Evolutionary conservation across 176 grass and related monocot species (phyloP), one percentile per base, ranked within the genome.

Genomic region (Echinochloa phyllopogon): DNA sequence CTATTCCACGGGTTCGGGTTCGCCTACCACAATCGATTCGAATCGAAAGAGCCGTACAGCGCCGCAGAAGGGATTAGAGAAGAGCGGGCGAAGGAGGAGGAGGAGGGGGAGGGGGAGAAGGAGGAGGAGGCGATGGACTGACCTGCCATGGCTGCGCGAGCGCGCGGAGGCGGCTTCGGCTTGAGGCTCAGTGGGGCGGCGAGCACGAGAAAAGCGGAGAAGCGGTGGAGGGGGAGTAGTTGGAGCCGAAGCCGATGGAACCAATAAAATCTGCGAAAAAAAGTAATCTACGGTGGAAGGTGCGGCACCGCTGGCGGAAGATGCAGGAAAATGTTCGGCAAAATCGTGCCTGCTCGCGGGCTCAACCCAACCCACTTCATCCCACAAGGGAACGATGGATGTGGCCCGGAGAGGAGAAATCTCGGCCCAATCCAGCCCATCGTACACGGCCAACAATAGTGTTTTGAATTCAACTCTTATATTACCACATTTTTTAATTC

Each of bases 91-190:
- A 51, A 23, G 53, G 63, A 17, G 51, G 65, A 64, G 16, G 76
- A 12, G 69, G 73, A 18, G 65, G 64, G 29, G 42, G 42, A 9
- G n/a, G 18, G 53, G 42, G 27, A 11, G 29, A 50, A 23, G 53
- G 63, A 17, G 64, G 65, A 64, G 16, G 76, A 12, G 69, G 59
- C 17, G 75, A 49, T 47, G 60, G 41, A 84, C 81, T 84, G 39
- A 88, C 87, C 87, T 17, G 87, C 81, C 81, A 88, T 56, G 57
- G 75, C 17, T 10, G 58, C 58, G 43, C 27, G 74, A 0, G 25
- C 17, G 75, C 24, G 52, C 45, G 65, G 56, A 51, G 41, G 79
- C 53, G 65, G 65, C 64, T 69, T 88, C 37, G 60, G 56, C 51
- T 24, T 25, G 77, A 33, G 8, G 65, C 20, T 76, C 20, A 15